phyloP scores from a whole-genome alignment of 2,329 filamentous ascomycete species.

The Madurella mycetomatis region DNA sequence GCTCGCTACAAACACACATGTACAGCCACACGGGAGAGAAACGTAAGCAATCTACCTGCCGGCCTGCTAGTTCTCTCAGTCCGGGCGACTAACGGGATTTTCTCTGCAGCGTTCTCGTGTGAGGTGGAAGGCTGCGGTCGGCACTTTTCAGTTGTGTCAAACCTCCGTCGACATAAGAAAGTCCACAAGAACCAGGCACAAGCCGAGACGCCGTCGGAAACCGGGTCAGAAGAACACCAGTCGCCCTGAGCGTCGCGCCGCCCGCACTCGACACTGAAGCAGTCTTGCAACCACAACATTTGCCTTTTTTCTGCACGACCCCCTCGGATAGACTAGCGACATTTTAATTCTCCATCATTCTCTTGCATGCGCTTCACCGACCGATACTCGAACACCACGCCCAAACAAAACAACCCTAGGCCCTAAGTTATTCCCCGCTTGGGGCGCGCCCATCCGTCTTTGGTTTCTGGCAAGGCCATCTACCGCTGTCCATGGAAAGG shows the following conservation, averaged over 20 bases:
- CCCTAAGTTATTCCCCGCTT: background rate
- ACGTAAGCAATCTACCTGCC: constrained; percentile 58
- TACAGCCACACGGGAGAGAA: constrained; percentile 98
- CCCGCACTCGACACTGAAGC: background rate
- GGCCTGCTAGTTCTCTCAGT: background rate
- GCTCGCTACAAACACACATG: constrained; percentile 94
- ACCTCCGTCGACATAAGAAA: constrained; percentile 89
- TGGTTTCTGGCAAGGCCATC: background rate
- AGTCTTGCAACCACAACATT: constrained; percentile 5
- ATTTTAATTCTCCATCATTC: constrained; percentile 26
- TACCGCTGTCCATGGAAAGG: constrained; percentile 2
- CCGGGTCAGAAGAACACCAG: constrained; percentile 59
- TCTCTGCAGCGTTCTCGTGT: constrained; percentile 73
- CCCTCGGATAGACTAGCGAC: constrained; percentile 21
- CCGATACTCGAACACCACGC: constrained; percentile 10
- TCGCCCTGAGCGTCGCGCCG: constrained; percentile 43
- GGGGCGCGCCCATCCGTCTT: background rate
- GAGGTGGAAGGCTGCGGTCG: constrained; percentile 92
- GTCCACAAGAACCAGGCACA: constrained; percentile 69
- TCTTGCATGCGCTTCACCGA: constrained; percentile 15
- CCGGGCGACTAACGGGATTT: constrained; percentile 13
- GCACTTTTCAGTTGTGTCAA: constrained; percentile 96
- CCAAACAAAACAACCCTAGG: background rate
- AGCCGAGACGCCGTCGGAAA: constrained; percentile 47
- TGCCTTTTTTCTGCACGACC: constrained; percentile 10